These are phyloP conservation scores for Leonotis leonurus DNA, from an alignment of 257 asterid genomes.

Conservation along the genomic window DNA sequence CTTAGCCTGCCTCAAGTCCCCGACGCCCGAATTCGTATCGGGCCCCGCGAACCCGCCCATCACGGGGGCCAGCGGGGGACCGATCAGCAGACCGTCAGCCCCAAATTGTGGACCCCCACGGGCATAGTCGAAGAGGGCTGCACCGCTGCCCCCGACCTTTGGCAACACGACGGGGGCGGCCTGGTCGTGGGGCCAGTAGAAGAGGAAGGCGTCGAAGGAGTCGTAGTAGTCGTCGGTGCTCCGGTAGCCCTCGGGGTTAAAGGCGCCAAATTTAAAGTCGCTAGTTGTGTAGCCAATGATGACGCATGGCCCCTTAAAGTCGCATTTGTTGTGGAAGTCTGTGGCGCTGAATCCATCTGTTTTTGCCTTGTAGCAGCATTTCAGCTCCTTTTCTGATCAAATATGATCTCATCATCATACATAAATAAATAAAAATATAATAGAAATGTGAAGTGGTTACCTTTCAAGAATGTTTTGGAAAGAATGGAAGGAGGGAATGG, in stretches of 20 bases:
- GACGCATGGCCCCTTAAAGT: conserved; percentile 92
- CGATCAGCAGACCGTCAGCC: conserved; percentile 80
- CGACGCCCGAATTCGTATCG: conserved; percentile 76
- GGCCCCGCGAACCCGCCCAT: conserved; percentile 97
- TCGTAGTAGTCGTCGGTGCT: conserved; percentile 89
- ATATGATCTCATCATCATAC: neutral
- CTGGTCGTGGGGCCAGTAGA: conserved; percentile 47
- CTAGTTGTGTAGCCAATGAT: conserved; percentile 61
- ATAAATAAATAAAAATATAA: no score
- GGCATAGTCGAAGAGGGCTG: conserved; percentile 85
- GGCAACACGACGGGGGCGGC: conserved; percentile 43
- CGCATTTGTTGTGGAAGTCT: conserved; percentile 63
- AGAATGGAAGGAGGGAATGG: conserved; percentile 64
- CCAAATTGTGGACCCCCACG: conserved; percentile 96
- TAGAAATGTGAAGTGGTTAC: no score
- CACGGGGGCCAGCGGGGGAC: conserved; percentile 86
- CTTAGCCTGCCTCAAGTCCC: conserved; percentile 74
- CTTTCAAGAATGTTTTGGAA: conserved; percentile 59
- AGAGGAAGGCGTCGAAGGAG: conserved; percentile 75
- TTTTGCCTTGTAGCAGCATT: conserved; percentile 82
- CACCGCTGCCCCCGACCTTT: conserved; percentile 92
- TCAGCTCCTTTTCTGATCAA: conserved; percentile 56
- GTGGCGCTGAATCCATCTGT: conserved; percentile 80
- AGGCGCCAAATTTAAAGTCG: conserved; percentile 74
- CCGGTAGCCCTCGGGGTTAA: conserved; percentile 84